These are phyloP conservation scores for Breynia disticha DNA, from an alignment of 441 rosid species.

Conservation along the genomic window DNA sequence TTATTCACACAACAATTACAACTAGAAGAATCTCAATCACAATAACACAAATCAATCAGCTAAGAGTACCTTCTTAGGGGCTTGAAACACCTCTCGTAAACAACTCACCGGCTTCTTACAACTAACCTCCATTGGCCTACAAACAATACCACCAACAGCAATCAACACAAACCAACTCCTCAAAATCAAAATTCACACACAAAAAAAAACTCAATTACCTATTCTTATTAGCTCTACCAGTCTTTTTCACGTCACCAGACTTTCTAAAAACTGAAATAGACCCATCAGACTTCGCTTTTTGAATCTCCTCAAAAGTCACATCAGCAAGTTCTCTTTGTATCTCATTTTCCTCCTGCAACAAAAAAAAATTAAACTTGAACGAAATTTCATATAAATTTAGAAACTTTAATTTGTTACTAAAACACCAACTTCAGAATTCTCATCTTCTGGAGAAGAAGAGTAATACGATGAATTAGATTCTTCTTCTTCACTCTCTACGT, in stretches of 20 bases:
- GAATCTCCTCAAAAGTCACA: conserved; percentile 73
- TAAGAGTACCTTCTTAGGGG: conserved; percentile 52
- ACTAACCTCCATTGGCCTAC: conserved; percentile 64
- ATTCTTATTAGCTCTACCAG: conserved; percentile 39
- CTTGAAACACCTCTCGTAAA: conserved; percentile 62
- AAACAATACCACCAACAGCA: conserved; percentile 1
- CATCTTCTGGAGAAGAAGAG: conserved; percentile 17
- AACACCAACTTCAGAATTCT: conserved; percentile 16
- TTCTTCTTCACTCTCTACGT: conserved; percentile 21
- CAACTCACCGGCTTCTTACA: conserved; percentile 66
- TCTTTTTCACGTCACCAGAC: conserved; percentile 28
- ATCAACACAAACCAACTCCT: not conserved
- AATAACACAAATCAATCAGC: conserved; percentile 5
- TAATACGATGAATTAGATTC: conserved; percentile 12
- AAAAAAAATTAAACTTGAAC: not conserved
- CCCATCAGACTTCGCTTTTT: conserved; percentile 57
- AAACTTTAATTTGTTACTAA: not conserved
- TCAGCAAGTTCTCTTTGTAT: conserved; percentile 55
- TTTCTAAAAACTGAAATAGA: conserved; percentile 34
- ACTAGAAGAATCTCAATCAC: not conserved
- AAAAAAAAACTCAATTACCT: conserved; percentile 16
- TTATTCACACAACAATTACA: not conserved
- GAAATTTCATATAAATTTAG: not conserved
- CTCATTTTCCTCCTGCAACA: conserved; percentile 38
- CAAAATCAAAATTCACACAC: conserved; percentile 1